Conservation (phyloP, 805 yeast species). For the Cyberlindnera veronae region DNA sequence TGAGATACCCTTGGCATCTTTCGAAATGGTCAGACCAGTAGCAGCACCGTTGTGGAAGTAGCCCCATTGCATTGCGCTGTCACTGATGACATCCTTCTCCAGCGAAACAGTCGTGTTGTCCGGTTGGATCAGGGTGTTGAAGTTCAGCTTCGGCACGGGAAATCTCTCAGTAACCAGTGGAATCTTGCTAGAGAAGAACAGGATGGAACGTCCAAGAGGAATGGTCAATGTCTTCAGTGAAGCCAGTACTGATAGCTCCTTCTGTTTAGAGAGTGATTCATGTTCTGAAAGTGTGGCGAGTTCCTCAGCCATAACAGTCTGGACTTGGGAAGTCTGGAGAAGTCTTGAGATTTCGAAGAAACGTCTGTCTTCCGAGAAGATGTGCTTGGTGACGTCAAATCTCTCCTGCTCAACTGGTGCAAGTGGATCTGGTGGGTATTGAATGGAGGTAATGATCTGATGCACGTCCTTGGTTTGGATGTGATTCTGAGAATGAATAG, state of each 20-base stretch:
- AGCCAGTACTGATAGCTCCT: conserved; percentile 55
- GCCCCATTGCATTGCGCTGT: conserved; percentile 67
- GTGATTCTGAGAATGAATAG: background rate
- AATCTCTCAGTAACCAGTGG: conserved; percentile 86
- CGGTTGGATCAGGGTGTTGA: conserved; percentile 63
- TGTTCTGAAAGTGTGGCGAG: conserved; percentile 44
- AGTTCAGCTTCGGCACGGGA: conserved; percentile 72
- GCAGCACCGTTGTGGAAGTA: conserved; percentile 90
- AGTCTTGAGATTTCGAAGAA: conserved; percentile 72
- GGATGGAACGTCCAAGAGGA: conserved; percentile 76
- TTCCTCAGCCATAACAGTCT: conserved; percentile 38
- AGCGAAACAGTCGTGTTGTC: conserved; percentile 59
- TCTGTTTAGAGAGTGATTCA: conserved; percentile 50
- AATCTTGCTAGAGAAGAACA: conserved; percentile 60
- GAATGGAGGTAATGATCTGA: conserved; percentile 37
- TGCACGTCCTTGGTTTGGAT: conserved; percentile 37
- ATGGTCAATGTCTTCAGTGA: conserved; percentile 71
- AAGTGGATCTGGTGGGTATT: conserved; percentile 43
- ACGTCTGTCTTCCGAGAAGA: conserved; percentile 76
- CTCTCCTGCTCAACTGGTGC: conserved; percentile 70
- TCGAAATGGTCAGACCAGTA: conserved; percentile 74
- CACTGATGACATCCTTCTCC: conserved; percentile 50
- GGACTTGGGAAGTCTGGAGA: conserved; percentile 66
- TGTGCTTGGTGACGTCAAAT: conserved; percentile 60
- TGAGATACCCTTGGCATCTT: conserved; percentile 61